Percentiles rank a stretch among this genome's conserved stretches.
Conservation (phyloP, 1,284 basidiomycete genomes). For the Fomitopsis pinicola region DNA sequence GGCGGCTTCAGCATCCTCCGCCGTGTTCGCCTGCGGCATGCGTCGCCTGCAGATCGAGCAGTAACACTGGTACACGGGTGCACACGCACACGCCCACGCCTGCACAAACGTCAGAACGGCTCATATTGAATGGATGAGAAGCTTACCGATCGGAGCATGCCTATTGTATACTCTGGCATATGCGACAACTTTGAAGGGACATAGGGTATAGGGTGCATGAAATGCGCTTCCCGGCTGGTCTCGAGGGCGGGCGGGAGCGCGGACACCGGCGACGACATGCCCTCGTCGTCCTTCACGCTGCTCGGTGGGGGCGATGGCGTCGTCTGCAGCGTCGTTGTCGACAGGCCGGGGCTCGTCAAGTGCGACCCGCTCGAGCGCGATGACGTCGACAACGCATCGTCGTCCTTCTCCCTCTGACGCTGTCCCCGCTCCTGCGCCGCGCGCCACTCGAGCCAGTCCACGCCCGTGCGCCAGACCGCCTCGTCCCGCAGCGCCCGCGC, state of each 20-base stretch:
- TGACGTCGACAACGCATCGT: constrained; percentile 42
- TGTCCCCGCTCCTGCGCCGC: constrained; percentile 32
- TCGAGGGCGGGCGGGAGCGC: constrained; percentile 31
- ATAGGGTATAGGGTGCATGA: constrained; percentile 62
- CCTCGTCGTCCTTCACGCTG: constrained; percentile 32
- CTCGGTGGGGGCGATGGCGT: constrained; percentile 68
- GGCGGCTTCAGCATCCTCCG: constrained; percentile 19
- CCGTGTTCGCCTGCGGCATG: constrained; percentile 39
- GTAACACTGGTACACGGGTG: constrained; percentile 64
- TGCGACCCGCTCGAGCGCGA: constrained; percentile 48
- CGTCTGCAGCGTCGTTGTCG: constrained; percentile 67
- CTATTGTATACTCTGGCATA: constrained; percentile 56
- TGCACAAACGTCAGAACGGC: constrained; percentile 20
- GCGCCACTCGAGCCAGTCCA: constrained; percentile 55
- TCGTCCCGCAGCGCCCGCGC: constrained; percentile 50
- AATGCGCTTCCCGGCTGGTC: constrained; percentile 51
- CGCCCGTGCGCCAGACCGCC: constrained; percentile 62
- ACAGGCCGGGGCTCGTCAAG: constrained; percentile 70
- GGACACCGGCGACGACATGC: constrained; percentile 23
- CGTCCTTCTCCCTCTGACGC: constrained; percentile 29
- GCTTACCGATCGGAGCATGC: constrained; percentile 54
- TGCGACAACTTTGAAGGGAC: constrained; percentile 57
- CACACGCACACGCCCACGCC: constrained; percentile 72
- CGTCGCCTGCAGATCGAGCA: constrained; percentile 69
- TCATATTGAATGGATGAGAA: constrained; percentile 1